Evolutionary conservation across 2,329 filamentous ascomycete species (phyloP).

Genomic region (Xylaria sp.): DNA sequence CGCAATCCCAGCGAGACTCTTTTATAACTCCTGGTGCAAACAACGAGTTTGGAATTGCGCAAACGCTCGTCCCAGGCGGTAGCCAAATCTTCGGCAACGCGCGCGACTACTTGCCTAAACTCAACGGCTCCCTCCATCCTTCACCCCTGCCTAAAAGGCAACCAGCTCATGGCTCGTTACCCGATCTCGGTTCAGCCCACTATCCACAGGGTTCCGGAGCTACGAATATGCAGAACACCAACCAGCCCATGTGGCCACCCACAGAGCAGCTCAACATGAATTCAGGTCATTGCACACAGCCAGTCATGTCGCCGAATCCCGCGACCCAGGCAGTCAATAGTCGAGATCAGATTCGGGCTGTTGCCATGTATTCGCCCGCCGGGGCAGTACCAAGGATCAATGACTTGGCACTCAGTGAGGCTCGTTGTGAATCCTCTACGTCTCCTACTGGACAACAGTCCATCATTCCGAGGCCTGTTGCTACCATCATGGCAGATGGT

Average conservation of each 20-base stretch:
- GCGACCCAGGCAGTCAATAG: too few relatives aligned
- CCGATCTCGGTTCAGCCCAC: background rate
- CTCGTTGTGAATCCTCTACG: too few relatives aligned
- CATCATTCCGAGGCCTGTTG: background rate
- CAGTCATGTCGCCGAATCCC: too few relatives aligned
- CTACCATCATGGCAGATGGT: background rate
- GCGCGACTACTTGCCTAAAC: constrained; percentile 8
- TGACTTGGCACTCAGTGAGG: too few relatives aligned
- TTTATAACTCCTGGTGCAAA: background rate
- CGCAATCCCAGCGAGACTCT: background rate
- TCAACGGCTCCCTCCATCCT: too few relatives aligned
- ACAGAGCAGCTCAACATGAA: background rate
- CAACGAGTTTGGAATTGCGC: background rate
- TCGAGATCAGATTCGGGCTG: too few relatives aligned
- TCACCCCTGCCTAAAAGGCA: too few relatives aligned
- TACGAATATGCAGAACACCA: background rate
- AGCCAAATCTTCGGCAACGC: constrained; percentile 3
- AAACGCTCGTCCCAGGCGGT: background rate
- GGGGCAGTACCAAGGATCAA: too few relatives aligned
- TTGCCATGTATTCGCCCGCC: too few relatives aligned
- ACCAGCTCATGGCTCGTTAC: too few relatives aligned
- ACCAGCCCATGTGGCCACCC: background rate
- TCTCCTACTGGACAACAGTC: too few relatives aligned
- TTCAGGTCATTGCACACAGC: background rate
- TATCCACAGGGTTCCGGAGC: too few relatives aligned